A percentile compares a stretch with the other conserved stretches of the same genome.
Conservation (phyloP, 148 eudicot genomes). For the Nepenthes mirabilis region DNA sequence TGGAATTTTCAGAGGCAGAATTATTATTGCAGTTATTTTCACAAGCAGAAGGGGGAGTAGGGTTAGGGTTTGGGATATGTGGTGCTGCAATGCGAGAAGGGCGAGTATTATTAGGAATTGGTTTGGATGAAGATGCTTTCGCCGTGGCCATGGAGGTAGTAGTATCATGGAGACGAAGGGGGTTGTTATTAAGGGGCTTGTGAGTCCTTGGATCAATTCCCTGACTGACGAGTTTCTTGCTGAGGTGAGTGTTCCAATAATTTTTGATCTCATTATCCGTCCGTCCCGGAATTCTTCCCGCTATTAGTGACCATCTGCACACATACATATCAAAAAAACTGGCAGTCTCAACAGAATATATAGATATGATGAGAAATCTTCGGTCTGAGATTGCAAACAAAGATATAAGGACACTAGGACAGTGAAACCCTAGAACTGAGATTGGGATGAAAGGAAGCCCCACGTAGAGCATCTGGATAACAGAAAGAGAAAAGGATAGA, state of each 20-base stretch:
- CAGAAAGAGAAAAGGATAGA: background rate
- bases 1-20: background rate
- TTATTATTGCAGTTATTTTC: background rate
- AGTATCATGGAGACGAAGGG: background rate
- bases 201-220: slow-evolving; percentile 65
- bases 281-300: slow-evolving; percentile 55
- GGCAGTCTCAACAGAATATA: background rate
- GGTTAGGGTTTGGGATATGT: background rate
- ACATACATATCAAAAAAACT: background rate
- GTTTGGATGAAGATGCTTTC: slow-evolving; percentile 3
- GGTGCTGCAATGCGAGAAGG: background rate
- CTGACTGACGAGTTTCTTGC: slow-evolving; percentile 54
- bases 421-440: too few species aligned
- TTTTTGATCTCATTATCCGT: slow-evolving; percentile 66
- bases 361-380: background rate
- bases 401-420: too few species aligned
- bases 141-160: too few species aligned
- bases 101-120: background rate
- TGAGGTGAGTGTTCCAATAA: slow-evolving; percentile 60
- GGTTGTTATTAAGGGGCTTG: slow-evolving; percentile 22
- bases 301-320: slow-evolving; percentile 49
- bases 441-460: too few species aligned
- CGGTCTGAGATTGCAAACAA: too few species aligned
- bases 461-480: background rate
- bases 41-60: background rate